Conservation (phyloP, 768 basidiomycete genomes). For the Termitomyces sp. region DNA sequence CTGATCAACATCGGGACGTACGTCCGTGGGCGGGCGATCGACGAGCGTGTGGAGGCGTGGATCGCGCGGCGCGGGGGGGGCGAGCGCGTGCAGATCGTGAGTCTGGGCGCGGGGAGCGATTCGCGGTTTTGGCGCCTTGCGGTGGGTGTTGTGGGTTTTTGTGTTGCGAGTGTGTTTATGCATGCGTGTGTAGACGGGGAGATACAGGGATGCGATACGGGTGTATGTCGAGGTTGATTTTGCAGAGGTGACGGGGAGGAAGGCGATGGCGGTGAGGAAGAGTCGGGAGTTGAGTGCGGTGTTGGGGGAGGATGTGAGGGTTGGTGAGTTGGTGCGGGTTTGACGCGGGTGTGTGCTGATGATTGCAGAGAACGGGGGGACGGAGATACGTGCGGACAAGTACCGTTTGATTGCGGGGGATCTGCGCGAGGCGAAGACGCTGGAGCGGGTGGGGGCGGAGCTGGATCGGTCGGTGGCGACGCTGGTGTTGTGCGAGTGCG, state of each 20-base stretch:
- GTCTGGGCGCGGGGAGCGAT: constrained; percentile 93
- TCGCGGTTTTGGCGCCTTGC: constrained; percentile 89
- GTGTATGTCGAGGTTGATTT: constrained; percentile 91
- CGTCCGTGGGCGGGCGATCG: constrained; percentile 76
- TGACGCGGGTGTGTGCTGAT: constrained; percentile 2
- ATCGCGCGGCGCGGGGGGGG: constrained; percentile 30
- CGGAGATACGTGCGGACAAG: constrained; percentile 42
- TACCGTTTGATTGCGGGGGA: constrained; percentile 78
- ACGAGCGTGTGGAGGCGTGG: constrained; percentile 67
- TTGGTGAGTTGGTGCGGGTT: constrained; percentile 29
- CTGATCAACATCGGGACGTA: constrained; percentile 96
- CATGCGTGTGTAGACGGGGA: constrained; percentile 44
- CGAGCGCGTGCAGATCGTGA: constrained; percentile 79
- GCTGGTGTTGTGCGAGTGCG: constrained; percentile 88
- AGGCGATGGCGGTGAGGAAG: constrained; percentile 75
- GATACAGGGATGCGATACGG: constrained; percentile 39
- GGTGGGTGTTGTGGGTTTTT: no score
- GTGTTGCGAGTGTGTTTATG: no score
- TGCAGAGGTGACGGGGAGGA: constrained; percentile 74
- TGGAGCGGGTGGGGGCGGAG: constrained; percentile 29
- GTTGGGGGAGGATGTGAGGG: constrained; percentile 41
- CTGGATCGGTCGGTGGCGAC: constrained; percentile 69
- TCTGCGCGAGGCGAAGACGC: constrained; percentile 49
- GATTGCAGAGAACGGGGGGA: constrained; percentile 53
- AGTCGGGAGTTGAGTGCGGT: constrained; percentile 47